Percentiles rank a stretch among this genome's conserved stretches.
These are phyloP conservation scores for Stagonosporopsis cucurbitacearum DNA, from an alignment of 2,329 filamentous ascomycete species.

Conservation along the genomic window DNA sequence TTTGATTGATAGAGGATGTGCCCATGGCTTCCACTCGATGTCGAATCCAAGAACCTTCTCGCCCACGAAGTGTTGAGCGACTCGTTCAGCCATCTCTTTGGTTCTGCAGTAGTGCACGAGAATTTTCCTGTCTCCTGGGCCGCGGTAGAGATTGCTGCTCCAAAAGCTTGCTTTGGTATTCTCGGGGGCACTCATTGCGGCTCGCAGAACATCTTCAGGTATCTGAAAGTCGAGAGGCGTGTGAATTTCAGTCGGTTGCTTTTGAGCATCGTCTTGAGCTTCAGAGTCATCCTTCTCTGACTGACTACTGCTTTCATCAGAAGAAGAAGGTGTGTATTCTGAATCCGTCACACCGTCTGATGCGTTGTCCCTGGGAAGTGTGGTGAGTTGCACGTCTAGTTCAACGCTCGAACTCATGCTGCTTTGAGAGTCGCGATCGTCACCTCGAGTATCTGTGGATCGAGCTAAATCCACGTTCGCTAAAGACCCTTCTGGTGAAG, in stretches of 20 bases:
- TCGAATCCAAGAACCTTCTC: slow-evolving; percentile 84
- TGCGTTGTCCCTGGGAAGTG: not conserved
- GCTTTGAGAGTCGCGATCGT: not conserved
- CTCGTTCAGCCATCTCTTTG: slow-evolving; percentile 69
- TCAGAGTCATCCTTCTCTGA: not conserved
- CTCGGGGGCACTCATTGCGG: slow-evolving; percentile 40
- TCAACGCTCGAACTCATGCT: not conserved
- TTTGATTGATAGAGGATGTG: slow-evolving; percentile 61
- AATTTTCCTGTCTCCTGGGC: slow-evolving; percentile 60
- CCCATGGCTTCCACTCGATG: slow-evolving; percentile 75
- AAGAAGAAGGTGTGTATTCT: not conserved
- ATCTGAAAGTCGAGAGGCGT: slow-evolving; percentile 42
- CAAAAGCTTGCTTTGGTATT: slow-evolving; percentile 59
- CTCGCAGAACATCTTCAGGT: slow-evolving; percentile 34
- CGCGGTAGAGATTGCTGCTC: slow-evolving; percentile 72
- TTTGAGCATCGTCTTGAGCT: slow-evolving; percentile 18
- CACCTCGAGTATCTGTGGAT: not conserved
- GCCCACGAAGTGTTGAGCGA: slow-evolving; percentile 70
- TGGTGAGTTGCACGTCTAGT: not conserved
- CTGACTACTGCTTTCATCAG: not conserved
- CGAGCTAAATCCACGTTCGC: not conserved
- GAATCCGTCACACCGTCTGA: not conserved
- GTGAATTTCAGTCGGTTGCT: slow-evolving; percentile 27
- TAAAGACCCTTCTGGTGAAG: not conserved
- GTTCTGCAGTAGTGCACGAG: slow-evolving; percentile 80